These are phyloP conservation scores for Candida peoriensis DNA, from an alignment of 805 yeast species.

Conservation along the genomic window DNA sequence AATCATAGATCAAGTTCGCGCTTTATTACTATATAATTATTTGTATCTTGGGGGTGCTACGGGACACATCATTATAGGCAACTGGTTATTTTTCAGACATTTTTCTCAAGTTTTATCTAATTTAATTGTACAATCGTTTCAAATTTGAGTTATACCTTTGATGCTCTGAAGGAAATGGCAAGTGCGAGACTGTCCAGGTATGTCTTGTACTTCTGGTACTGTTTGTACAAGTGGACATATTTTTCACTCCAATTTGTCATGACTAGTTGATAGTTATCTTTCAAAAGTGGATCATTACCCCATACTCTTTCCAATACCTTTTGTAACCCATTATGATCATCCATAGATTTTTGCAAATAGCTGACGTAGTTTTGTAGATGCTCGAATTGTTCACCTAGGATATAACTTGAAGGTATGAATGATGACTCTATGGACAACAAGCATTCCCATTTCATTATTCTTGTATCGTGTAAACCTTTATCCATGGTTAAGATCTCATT, in stretches of 20 bases:
- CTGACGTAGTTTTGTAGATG: constrained; percentile 35
- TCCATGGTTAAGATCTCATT: constrained; percentile 14
- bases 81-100: too few relatives aligned
- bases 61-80: too few relatives aligned
- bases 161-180: constrained; percentile 23
- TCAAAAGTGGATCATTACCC: constrained; percentile 15
- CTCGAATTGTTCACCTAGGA: constrained; percentile 34
- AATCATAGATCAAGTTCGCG: neutral
- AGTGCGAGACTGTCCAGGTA: constrained; percentile 30
- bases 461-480: constrained; percentile 19
- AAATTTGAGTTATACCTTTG: constrained; percentile 13
- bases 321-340: constrained; percentile 38
- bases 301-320: constrained; percentile 33
- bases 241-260: constrained; percentile 39
- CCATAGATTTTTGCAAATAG: constrained; percentile 33
- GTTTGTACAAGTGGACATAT: constrained; percentile 31
- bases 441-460: constrained; percentile 23
- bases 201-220: constrained; percentile 29
- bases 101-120: too few relatives aligned
- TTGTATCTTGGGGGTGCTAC: too few relatives aligned
- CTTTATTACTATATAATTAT: too few relatives aligned
- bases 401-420: constrained; percentile 24
- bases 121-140: too few relatives aligned
- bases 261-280: constrained; percentile 24
- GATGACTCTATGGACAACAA: constrained; percentile 24